Percentiles rank a stretch among this genome's conserved stretches.
phyloP scores from a whole-genome alignment of 2,329 filamentous ascomycete genomes.

The Epichloe sp. region DNA sequence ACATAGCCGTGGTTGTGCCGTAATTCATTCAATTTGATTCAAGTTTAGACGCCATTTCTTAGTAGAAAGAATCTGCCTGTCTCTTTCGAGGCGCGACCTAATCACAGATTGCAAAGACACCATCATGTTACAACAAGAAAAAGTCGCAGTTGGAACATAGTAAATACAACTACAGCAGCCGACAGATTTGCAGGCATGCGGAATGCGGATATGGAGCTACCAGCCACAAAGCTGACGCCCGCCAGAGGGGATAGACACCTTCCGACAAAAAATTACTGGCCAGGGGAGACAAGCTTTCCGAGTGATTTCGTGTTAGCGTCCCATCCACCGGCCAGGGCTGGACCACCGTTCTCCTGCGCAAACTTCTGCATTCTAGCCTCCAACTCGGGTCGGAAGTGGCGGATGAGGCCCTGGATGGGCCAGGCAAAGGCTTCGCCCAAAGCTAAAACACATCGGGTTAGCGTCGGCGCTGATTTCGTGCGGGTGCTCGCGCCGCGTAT shows the following conservation, averaged over 20 bases:
- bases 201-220: not conserved
- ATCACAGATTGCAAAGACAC: not conserved
- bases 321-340: conserved; percentile 80
- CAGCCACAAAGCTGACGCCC: not conserved
- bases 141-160: conserved; percentile 1
- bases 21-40: too few species aligned
- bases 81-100: too few species aligned
- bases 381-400: conserved; percentile 93
- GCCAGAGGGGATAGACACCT: conserved; percentile 3
- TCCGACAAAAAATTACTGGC: conserved; percentile 49
- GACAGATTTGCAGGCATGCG: not conserved
- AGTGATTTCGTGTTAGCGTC: conserved; percentile 58
- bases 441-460: conserved; percentile 32
- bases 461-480: not conserved
- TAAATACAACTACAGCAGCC: conserved; percentile 5
- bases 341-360: conserved; percentile 56
- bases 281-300: conserved; percentile 77
- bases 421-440: conserved; percentile 96
- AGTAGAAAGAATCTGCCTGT: too few species aligned
- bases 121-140: not conserved
- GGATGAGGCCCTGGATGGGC: conserved; percentile 95
- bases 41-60: not conserved
- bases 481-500: not conserved
- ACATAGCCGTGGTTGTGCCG: too few species aligned
- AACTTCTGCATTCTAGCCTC: conserved; percentile 82